Evolutionary conservation across 345 rosid species (phyloP), one percentile per base, ranked within the genome.

Genomic region (Garcia nutans): DNA sequence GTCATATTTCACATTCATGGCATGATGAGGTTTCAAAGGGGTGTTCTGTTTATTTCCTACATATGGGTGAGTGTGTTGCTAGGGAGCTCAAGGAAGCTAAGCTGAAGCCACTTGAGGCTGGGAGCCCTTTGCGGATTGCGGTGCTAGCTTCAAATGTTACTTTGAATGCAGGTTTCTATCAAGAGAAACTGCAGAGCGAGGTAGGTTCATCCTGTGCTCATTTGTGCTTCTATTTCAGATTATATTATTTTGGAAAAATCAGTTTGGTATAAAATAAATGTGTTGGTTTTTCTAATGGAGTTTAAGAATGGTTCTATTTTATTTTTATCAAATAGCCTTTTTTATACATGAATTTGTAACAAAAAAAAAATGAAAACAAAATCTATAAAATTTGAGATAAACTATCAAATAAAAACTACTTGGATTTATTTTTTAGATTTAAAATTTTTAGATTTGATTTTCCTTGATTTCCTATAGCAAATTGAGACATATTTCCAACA

Each of bases 61-160:
- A 85, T 56, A 75, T 85, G 74, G 85, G 85, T 62, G 87, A 87
- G 47, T 87, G 88, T 78, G 88, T 87, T 54, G 90, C 90, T 22
- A 77, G 66, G 74, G 88, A 85, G 83, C 87, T 87, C 19, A 87
- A 81, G 68, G 80, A 82, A 47, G 83, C 88, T 24, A 84, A 85
- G 73, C 65, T 87, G 80, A 85, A 74, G 84, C 90, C 90, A 12
- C 76, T 82, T 19, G 87, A 87, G 81, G 86, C 87, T 59, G 88
- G 90, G 33, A 87, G 88, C 66, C 86, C 82, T 45, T 82, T 84
- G 77, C 76, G 84, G 69, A 85, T 85, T 64, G 90, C 86, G 45
- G 74, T 85, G 75, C 84, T 87, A 0, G 87, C 76, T 10, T 74
- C 85, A 1, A 76, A 76, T 77, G 79, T 85, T 12, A 83, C 74